Evolutionary conservation across 306 rosid genomes (phyloP), one percentile per base, ranked within the genome.

Genomic region (Gastrolobium bilobum): DNA sequence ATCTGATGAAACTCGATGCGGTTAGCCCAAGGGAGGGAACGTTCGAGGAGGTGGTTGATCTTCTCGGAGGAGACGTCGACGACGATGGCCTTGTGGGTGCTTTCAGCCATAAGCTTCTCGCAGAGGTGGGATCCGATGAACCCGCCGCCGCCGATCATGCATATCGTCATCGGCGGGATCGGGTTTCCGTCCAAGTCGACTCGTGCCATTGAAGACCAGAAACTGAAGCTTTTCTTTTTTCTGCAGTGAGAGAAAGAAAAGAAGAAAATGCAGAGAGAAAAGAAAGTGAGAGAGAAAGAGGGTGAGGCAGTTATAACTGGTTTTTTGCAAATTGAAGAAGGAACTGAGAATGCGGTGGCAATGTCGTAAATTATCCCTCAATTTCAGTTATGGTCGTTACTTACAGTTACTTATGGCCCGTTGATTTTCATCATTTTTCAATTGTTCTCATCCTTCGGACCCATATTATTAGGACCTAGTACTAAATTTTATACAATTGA

Each of bases 91-190:
- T 82, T 93, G 84, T 93, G 97, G 1, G 91, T 64, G 11, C 96
- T 91, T 42, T 89, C 94, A 0, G 81, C 64, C 94, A 93, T 86
- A 4, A 93, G 86, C 83, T 86, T 91, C 87, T 93, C 97, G 76
- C 96, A 91, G 71, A 93, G 92, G 69, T 93, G 97, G 3, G 97
- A 93, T 14, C 97, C 97, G 31, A 93, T 93, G 94, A 93, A 93
- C 0, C 97, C 97, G 0, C 94, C 96, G 10, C 96, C 97, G 3
- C 97, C 97, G 52, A 93, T 91, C 92, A 93, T 85, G 89, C 97
- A 93, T 29, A 93, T 91, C 47, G 94, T 54, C 54, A 88, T 30
- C 80, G 92, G 82, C 82, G 85, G 61, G 10, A 93, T 89, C 26
- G 91, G 77, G 4, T 85, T 85, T 2, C 93, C 89, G 64, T 89